Evolutionary conservation across 164 flowering plant genomes (phyloP).

Genomic region (Nymphaea colorata): DNA sequence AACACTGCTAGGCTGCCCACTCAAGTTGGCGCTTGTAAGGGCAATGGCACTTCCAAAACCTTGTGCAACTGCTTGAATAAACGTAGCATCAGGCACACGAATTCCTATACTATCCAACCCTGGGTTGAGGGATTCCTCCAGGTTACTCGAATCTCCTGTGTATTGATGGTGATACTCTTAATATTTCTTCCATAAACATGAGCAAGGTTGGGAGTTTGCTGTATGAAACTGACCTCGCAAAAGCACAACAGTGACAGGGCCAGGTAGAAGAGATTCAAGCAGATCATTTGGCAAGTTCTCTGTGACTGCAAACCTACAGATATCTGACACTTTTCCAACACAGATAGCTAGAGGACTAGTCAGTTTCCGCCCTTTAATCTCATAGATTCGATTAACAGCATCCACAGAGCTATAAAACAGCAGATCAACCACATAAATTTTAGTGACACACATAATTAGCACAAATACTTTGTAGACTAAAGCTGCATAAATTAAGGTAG

Average conservation of each 20-base stretch:
- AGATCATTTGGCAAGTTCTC: constrained; percentile 72
- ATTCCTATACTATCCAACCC: constrained; percentile 87
- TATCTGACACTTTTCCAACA: constrained; percentile 81
- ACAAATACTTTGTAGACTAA: too few relatives aligned
- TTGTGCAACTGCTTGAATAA: constrained; percentile 60
- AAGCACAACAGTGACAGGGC: constrained; percentile 88
- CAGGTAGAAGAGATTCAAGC: constrained; percentile 83
- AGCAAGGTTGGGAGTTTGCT: neutral
- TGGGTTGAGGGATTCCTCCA: constrained; percentile 84
- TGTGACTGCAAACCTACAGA: constrained; percentile 54
- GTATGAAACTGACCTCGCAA: constrained; percentile 39
- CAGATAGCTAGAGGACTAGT: constrained; percentile 94
- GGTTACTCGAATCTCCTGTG: constrained; percentile 75
- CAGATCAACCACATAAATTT: neutral
- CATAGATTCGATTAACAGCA: constrained; percentile 78
- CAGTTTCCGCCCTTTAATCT: constrained; percentile 85
- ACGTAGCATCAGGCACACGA: constrained; percentile 77
- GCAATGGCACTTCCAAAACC: constrained; percentile 79
- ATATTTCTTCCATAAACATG: neutral
- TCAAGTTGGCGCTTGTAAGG: constrained; percentile 86
- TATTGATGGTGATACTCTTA: neutral
- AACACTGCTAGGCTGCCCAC: constrained; percentile 82
- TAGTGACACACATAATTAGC: too few relatives aligned
- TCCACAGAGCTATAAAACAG: constrained; percentile 49
- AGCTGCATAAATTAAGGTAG: too few relatives aligned